Evolutionary conservation across 2,329 filamentous ascomycete species (phyloP), one percentile per base, ranked within the genome.

Genomic region (Coniochaeta sp.): DNA sequence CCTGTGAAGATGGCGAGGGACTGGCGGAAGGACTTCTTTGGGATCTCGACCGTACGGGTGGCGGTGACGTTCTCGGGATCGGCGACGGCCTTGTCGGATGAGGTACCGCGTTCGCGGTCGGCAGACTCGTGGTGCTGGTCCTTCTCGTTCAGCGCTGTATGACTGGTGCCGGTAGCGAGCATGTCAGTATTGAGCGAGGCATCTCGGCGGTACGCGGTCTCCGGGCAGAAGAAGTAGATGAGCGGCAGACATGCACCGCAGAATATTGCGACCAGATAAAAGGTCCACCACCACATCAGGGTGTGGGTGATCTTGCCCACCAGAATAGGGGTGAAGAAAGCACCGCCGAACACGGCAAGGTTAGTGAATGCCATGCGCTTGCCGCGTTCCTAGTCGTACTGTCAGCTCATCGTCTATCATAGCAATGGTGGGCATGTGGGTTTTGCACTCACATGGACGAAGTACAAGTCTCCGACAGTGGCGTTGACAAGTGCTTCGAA

Each of bases 401-500:
- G 38, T 33, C 16, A 57, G 54, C 28, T 22, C 14, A 2, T 57
- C 4, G 2, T 33, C 17, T 57, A n/a, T n/a, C n/a, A n/a, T n/a
- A n/a, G n/a, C n/a, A n/a, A n/a, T n/a, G n/a, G n/a, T n/a, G n/a
- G n/a, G n/a, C n/a, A n/a, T n/a, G n/a, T n/a, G n/a, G n/a, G n/a
- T n/a, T n/a, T n/a, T 44, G n/a, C 16, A 40, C 83, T 40, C 38
- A 40, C 38, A 40, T 73, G 93, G 28, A 97, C 91, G 72, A 88
- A 95, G 74, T 93, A 97, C 58, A 98, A 72, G 72, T 98, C 93
- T 44, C 92, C 93, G 7, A 97, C 90, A 57, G 86, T 88, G 0
- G 91, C 91, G 73, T 96, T 96, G 61, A 97, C 88, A 26, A 97
- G 77, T 1, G 90, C 90, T 74, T 98, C 93, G 65, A 95, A 97